These are phyloP conservation scores for Lachnellula arida DNA, from an alignment of 2,329 filamentous ascomycete species.

Conservation along the genomic window DNA sequence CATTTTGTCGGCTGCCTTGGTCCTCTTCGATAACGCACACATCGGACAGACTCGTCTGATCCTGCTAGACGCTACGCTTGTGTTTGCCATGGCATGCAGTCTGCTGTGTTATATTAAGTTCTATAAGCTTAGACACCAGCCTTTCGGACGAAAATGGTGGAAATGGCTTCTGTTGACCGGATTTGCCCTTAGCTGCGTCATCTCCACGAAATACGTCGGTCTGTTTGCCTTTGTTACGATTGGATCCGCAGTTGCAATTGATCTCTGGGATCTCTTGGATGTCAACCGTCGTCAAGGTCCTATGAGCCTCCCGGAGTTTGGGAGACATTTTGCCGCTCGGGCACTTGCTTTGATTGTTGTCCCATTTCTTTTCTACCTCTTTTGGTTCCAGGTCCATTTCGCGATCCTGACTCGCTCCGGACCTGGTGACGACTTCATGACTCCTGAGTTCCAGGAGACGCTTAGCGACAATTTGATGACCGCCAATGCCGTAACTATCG, in stretches of 20 bases:
- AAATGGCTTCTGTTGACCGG: conserved; percentile 97
- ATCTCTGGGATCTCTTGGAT: conserved; percentile 91
- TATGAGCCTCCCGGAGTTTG: conserved; percentile 74
- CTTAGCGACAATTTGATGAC: conserved; percentile 92
- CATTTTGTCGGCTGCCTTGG: conserved; percentile 75
- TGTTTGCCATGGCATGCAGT: conserved; percentile 94
- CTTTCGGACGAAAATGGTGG: conserved; percentile 98
- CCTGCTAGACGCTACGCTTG: conserved; percentile 86
- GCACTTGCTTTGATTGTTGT: conserved; percentile 82
- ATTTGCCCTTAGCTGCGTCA: conserved; percentile 91
- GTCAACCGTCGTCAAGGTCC: conserved; percentile 78
- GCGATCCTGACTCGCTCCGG: conserved; percentile 82
- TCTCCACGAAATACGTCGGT: conserved; percentile 97
- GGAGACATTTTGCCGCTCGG: conserved; percentile 85
- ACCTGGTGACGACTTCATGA: conserved; percentile 98
- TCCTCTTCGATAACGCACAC: conserved; percentile 96
- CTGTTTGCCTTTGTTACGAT: conserved; percentile 96
- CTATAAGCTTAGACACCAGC: conserved; percentile 86
- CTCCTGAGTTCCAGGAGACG: conserved; percentile 95
- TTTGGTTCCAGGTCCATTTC: conserved; percentile 99
- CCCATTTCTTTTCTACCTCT: conserved; percentile 96
- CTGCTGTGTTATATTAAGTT: conserved; percentile 94
- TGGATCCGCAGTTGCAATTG: conserved; percentile 86
- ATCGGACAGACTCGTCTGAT: conserved; percentile 95
- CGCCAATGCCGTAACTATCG: conserved; percentile 75